Conservation (phyloP, 495 filamentous ascomycete species). For the Neurospora tetrasperma region DNA sequence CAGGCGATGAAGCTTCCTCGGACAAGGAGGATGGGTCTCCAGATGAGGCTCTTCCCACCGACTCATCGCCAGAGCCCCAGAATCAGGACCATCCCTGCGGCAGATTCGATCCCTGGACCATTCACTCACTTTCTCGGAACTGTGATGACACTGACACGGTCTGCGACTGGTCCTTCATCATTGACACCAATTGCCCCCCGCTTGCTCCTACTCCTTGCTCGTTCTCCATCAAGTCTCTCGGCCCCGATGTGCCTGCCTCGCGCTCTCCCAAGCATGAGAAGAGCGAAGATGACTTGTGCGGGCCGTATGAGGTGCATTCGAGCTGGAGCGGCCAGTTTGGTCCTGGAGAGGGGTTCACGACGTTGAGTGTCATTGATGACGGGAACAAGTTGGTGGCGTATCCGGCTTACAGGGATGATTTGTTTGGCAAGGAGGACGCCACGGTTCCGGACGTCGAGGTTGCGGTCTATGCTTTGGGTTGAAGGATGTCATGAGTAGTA, state of each 20-base stretch:
- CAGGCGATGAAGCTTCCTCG: neutral
- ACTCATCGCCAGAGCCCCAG: neutral
- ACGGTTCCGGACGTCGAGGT: neutral
- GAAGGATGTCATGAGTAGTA: neutral
- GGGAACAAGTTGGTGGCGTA: neutral
- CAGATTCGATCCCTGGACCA: neutral
- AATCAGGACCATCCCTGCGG: neutral
- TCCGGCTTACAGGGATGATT: neutral
- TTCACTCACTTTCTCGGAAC: neutral
- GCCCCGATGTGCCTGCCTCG: neutral
- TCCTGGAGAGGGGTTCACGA: neutral
- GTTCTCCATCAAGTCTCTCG: neutral
- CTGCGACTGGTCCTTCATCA: neutral
- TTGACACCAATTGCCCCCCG: neutral
- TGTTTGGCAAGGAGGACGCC: neutral
- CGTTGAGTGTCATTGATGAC: neutral
- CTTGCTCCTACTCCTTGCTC: slow-evolving; percentile 1
- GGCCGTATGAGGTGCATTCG: neutral
- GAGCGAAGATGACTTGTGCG: neutral
- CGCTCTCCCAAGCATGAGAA: neutral
- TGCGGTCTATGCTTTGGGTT: neutral
- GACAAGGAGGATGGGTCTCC: neutral
- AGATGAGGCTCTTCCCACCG: neutral
- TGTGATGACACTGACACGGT: neutral
- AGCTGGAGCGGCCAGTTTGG: slow-evolving; percentile 3